These are phyloP conservation scores for Candida sp. DNA, from an alignment of 1,139 yeast species.

Conservation along the genomic window DNA sequence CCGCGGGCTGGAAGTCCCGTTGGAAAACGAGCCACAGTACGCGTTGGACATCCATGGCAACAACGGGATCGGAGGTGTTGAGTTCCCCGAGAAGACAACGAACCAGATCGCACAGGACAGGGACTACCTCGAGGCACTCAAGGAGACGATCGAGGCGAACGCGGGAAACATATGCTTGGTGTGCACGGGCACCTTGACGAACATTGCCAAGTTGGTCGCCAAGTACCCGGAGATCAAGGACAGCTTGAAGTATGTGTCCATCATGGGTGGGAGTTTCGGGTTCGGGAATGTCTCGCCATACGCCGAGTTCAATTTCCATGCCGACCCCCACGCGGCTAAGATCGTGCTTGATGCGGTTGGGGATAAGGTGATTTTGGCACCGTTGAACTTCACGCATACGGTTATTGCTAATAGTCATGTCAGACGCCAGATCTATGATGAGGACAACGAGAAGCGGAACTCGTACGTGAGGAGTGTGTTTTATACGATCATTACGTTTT, in stretches of 20 bases:
- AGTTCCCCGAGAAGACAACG: slow-evolving; percentile 54
- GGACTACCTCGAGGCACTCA: slow-evolving; percentile 61
- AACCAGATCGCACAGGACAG: slow-evolving; percentile 32
- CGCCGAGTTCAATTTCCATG: slow-evolving; percentile 81
- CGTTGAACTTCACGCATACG: slow-evolving; percentile 74
- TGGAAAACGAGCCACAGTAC: slow-evolving; percentile 48
- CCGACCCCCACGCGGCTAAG: slow-evolving; percentile 79
- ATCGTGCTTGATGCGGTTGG: slow-evolving; percentile 51
- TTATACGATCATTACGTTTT: slow-evolving; percentile 60
- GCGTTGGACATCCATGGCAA: slow-evolving; percentile 77
- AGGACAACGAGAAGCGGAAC: slow-evolving; percentile 16
- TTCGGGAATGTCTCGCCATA: slow-evolving; percentile 49
- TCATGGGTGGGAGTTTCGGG: slow-evolving; percentile 80
- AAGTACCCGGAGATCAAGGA: slow-evolving; percentile 54
- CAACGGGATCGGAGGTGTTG: slow-evolving; percentile 77
- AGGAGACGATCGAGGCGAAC: slow-evolving; percentile 45
- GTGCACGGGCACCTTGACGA: slow-evolving; percentile 79
- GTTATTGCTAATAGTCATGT: slow-evolving; percentile 60
- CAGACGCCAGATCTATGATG: slow-evolving; percentile 32
- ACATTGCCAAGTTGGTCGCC: slow-evolving; percentile 57
- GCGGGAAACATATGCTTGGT: slow-evolving; percentile 57
- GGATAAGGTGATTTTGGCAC: slow-evolving; percentile 58
- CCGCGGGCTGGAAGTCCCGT: slow-evolving; percentile 65
- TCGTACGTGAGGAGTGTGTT: slow-evolving; percentile 55
- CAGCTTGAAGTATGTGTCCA: slow-evolving; percentile 54